Conservation (phyloP, 257 asterid genomes). For the Solanum bulbocastanum region DNA sequence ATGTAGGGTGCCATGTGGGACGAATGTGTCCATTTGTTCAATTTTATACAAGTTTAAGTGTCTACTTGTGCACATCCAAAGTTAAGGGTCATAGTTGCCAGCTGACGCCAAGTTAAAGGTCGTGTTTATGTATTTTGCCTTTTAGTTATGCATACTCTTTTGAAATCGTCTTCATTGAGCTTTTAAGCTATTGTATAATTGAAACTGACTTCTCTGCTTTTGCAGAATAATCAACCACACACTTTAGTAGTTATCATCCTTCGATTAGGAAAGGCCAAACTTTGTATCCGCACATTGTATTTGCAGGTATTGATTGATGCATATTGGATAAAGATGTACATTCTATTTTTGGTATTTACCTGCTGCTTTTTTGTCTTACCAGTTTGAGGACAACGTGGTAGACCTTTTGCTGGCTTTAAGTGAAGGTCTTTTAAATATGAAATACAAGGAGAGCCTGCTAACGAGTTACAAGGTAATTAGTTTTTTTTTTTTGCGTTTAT, state of each 20-base stretch:
- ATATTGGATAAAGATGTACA: neutral
- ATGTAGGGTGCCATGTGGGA: too few species aligned
- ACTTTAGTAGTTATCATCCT: slow-evolving; percentile 81
- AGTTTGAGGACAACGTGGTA: slow-evolving; percentile 77
- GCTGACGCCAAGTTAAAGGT: too few species aligned
- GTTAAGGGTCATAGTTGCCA: too few species aligned
- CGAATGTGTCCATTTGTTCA: too few species aligned
- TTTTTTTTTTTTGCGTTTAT: neutral
- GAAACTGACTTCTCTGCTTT: slow-evolving; percentile 1
- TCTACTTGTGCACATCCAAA: too few species aligned
- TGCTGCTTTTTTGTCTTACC: neutral
- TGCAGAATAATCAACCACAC: slow-evolving; percentile 89
- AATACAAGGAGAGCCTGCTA: slow-evolving; percentile 66
- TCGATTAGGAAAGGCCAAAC: slow-evolving; percentile 97
- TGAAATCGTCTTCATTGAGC: neutral
- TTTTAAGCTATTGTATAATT: neutral
- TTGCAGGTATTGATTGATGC: slow-evolving; percentile 57
- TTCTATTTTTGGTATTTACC: neutral
- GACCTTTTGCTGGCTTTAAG: slow-evolving; percentile 56
- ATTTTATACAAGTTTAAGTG: too few species aligned
- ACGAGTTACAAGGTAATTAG: slow-evolving; percentile 45
- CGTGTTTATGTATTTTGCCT: neutral
- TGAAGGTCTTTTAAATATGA: slow-evolving; percentile 51
- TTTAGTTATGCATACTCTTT: neutral
- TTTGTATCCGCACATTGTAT: slow-evolving; percentile 79